Evolutionary conservation across 2,329 filamentous ascomycete genomes (phyloP).

Genomic region (Fusarium sororula): DNA sequence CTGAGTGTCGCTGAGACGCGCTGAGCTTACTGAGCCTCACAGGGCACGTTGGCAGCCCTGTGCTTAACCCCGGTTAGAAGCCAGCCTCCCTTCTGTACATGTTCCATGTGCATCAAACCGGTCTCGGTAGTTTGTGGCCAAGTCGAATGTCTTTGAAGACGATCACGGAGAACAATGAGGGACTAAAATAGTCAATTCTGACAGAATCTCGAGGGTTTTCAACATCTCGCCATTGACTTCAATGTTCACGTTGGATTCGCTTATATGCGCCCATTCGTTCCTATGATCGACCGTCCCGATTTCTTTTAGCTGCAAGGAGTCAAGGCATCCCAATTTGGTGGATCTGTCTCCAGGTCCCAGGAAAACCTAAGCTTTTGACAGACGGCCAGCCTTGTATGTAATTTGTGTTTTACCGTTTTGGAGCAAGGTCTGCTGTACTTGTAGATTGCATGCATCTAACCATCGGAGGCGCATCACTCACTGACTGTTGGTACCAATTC

Average conservation of each 20-base stretch:
- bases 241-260: background rate
- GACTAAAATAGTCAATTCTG: background rate
- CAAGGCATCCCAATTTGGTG: conserved; percentile 22
- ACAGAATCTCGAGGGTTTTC: background rate
- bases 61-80: conserved; percentile 15
- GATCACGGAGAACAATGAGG: background rate
- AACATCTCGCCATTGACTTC: background rate
- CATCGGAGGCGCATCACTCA: conserved; percentile 14
- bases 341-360: conserved; percentile 33
- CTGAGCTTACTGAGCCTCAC: conserved; percentile 30
- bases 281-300: conserved; percentile 25
- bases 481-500: conserved; percentile 1
- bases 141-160: conserved; percentile 13
- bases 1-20: conserved; percentile 19
- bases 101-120: conserved; percentile 29
- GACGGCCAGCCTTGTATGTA: conserved; percentile 33
- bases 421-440: conserved; percentile 22
- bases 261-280: conserved; percentile 16
- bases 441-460: conserved; percentile 34
- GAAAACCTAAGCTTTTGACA: conserved; percentile 29
- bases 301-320: conserved; percentile 34
- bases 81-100: conserved; percentile 23
- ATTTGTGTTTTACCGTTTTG: conserved; percentile 31
- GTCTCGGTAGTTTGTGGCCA: conserved; percentile 24
- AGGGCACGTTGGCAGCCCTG: conserved; percentile 28